Base-by-base conservation (phyloP, 805 yeast species). In the Teunomyces cretensis region DNA sequence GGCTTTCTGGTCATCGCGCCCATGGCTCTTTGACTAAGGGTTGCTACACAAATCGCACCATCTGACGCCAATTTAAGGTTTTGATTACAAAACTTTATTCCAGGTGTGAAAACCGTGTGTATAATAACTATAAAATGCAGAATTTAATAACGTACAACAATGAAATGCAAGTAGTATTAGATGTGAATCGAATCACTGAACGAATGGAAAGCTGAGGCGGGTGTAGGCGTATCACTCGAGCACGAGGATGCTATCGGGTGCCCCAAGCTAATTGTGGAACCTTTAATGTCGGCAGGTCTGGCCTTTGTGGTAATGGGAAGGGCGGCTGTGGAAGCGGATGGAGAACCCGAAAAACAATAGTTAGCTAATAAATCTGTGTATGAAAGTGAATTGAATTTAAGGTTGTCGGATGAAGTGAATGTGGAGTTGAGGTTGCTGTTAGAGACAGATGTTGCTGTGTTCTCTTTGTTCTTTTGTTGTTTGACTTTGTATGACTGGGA, bases 1-100 rank as follows among this genome's bases (percentile, higher is more conserved):
- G 4, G 19, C 26, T 2, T 86, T 86, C 54, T 86, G 94, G 94
- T 46, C 53, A 2, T 52, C 61, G 3, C 65, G 82, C 42, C 77
- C 79, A 6, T 68, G 65, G 64, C 40, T 62, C 15, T 33, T 16
- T 9, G 43, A 44, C 15, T 41, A 32, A 14, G 17, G 11, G 17
- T n/a, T 19, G 22, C 22, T 19, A 3, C 22, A 4, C 6, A 6
- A 19, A 19, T 19, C 22, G 22, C 22, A 19, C 22, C 22, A 19
- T 19, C 22, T 19, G 22, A 19, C 22, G 22, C 22, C 22, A 19
- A 19, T 19, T 19, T 19, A 19, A 19, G 22, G 22, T 19, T 19
- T 19, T 19, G 22, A 19, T 19, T 19, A 19, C 22, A 19, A 19
- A 19, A 19, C 22, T 19, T 19, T 19, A 19, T 19, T 19, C 6